phyloP scores from a whole-genome alignment of 805 yeast species.

The Candida jianshihensis region DNA sequence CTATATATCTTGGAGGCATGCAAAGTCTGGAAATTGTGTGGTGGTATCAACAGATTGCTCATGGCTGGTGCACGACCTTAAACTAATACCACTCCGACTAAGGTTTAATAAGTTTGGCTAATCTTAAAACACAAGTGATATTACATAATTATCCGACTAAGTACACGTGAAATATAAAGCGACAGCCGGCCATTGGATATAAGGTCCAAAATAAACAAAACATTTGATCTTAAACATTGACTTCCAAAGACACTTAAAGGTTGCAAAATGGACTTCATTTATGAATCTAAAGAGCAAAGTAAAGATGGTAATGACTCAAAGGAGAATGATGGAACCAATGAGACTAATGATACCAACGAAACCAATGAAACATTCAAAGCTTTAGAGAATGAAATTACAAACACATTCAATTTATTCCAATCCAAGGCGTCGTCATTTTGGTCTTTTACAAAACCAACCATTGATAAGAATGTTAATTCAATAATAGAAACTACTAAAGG shows the following conservation, averaged over 20 bases:
- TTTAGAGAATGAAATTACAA: slow-evolving; percentile 48
- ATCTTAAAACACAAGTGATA: too few species aligned
- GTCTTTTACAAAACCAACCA: slow-evolving; percentile 10
- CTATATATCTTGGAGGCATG: slow-evolving; percentile 59
- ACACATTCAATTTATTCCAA: slow-evolving; percentile 41
- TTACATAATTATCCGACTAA: too few species aligned
- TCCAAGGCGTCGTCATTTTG: slow-evolving; percentile 30
- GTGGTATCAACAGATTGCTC: slow-evolving; percentile 52
- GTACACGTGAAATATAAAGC: too few species aligned
- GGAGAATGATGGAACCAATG: slow-evolving; percentile 13
- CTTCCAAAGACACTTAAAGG: not conserved
- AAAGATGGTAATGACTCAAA: slow-evolving; percentile 12
- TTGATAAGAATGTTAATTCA: slow-evolving; percentile 8
- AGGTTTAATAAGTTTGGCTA: too few species aligned
- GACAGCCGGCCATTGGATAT: too few species aligned
- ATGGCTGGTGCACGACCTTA: too few species aligned
- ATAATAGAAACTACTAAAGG: not conserved
- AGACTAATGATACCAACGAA: slow-evolving; percentile 29
- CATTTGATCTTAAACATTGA: too few species aligned
- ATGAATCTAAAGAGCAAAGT: slow-evolving; percentile 6
- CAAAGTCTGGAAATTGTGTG: slow-evolving; percentile 68
- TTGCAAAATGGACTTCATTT: slow-evolving; percentile 22
- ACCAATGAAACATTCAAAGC: slow-evolving; percentile 48
- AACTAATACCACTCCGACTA: too few species aligned
- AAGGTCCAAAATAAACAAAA: too few species aligned